These are phyloP conservation scores for Anisodus acutangulus DNA, from an alignment of 257 asterid species.

Conservation along the genomic window DNA sequence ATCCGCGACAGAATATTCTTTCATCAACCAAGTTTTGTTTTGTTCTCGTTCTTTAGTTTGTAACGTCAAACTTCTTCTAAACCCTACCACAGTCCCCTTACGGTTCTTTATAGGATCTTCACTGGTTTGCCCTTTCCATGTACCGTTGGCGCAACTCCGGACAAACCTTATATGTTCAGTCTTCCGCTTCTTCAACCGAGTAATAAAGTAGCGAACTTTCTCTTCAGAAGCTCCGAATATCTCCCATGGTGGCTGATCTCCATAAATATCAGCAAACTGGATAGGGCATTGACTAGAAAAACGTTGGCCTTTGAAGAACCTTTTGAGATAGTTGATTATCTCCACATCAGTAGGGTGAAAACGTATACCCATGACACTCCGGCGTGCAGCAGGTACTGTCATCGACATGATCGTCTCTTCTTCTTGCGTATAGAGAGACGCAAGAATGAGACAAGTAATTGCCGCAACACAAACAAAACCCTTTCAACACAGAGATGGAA, in stretches of 20 bases:
- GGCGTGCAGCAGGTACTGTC: too few species aligned
- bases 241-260: neutral
- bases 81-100: neutral
- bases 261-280: neutral
- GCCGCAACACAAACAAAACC: too few species aligned
- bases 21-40: neutral
- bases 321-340: neutral
- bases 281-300: neutral
- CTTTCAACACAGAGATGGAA: too few species aligned
- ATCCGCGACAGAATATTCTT: neutral
- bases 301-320: neutral
- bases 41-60: neutral
- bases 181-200: neutral
- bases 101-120: neutral
- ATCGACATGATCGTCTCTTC: too few species aligned
- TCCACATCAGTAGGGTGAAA: neutral
- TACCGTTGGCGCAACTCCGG: neutral
- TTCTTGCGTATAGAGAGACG: too few species aligned
- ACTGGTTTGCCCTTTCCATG: neutral
- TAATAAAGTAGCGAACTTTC: neutral
- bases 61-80: neutral
- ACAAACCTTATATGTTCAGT: neutral
- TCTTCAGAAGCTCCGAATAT: neutral
- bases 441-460: too few species aligned
- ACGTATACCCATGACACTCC: neutral